These are phyloP conservation scores for Picea mariana DNA, from an alignment of 83 land plant species.

Conservation along the genomic window DNA sequence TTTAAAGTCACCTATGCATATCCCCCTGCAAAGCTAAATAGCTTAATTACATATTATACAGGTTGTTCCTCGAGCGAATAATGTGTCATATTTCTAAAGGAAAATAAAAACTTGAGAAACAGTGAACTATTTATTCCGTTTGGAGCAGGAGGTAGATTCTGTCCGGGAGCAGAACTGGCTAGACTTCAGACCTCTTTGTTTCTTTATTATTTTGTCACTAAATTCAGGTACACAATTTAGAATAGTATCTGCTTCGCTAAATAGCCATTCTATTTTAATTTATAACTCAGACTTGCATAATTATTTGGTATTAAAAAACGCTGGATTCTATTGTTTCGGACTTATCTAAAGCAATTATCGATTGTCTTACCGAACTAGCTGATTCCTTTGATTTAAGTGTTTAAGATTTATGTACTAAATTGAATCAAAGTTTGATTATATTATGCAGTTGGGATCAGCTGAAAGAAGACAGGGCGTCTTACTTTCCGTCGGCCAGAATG, in stretches of 20 bases:
- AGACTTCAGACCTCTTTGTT: constrained; percentile 54
- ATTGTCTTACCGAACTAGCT: not conserved
- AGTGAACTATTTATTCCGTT: constrained; percentile 43
- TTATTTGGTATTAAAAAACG: too few species aligned
- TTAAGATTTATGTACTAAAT: not conserved
- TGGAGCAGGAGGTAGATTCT: constrained; percentile 56
- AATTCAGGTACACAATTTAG: constrained; percentile 27
- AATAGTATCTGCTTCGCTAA: too few species aligned
- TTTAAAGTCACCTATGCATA: not conserved
- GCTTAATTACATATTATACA: not conserved
- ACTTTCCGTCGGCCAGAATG: constrained; percentile 58
- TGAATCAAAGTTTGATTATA: not conserved
- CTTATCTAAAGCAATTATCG: not conserved
- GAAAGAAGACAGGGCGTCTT: constrained; percentile 47
- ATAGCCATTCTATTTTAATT: too few species aligned
- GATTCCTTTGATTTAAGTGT: not conserved
- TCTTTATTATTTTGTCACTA: constrained; percentile 44
- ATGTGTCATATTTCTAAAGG: constrained; percentile 14
- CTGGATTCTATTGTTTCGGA: too few species aligned
- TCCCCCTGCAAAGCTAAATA: constrained; percentile 27
- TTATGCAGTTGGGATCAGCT: constrained; percentile 49
- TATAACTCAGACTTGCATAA: too few species aligned
- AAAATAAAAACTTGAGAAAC: constrained; percentile 53
- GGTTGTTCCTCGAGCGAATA: not conserved
- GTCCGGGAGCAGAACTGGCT: constrained; percentile 67